A percentile compares a stretch with the other conserved stretches of the same genome.
Conservation (phyloP, 2,329 filamentous ascomycete species). For the Fusarium sp. region DNA sequence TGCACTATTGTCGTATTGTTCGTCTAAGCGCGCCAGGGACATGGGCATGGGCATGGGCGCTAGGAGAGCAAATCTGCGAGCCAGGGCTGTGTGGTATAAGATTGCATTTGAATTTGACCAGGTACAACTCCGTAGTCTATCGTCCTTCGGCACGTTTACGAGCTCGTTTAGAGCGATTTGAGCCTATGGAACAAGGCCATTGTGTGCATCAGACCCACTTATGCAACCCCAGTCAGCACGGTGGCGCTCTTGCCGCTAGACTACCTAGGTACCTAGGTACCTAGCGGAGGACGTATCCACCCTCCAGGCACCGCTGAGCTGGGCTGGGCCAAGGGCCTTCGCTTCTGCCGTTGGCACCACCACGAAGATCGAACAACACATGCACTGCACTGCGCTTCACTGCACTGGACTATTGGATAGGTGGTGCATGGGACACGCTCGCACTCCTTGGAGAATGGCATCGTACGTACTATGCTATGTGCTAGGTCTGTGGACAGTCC, state of each 20-base stretch:
- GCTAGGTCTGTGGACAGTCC: not conserved
- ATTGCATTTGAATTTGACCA: conserved; percentile 9
- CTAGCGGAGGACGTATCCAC: conserved; percentile 11
- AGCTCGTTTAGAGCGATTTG: conserved; percentile 3
- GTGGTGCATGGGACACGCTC: too few species aligned
- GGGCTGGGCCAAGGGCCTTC: conserved; percentile 20
- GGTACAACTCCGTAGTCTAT: conserved; percentile 1
- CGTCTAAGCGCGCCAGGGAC: conserved; percentile 18
- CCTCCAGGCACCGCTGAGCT: conserved; percentile 27
- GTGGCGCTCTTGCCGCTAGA: conserved; percentile 16
- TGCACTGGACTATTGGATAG: not conserved
- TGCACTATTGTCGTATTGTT: not conserved
- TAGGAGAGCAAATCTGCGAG: conserved; percentile 7
- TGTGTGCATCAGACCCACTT: not conserved
- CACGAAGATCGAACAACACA: not conserved
- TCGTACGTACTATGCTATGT: too few species aligned
- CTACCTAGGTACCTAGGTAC: too few species aligned
- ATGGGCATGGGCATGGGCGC: conserved; percentile 15
- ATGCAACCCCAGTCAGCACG: too few species aligned
- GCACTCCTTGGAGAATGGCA: too few species aligned
- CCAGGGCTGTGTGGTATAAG: not conserved
- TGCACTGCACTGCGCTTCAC: not conserved
- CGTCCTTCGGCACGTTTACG: conserved; percentile 8
- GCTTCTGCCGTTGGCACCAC: conserved; percentile 13
- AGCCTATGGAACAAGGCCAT: conserved; percentile 18